Percentiles rank a stretch among this genome's conserved stretches.
These are phyloP conservation scores for Spinellus fusiger DNA, from an alignment of 192 early-diverging fungal species.

Conservation along the genomic window DNA sequence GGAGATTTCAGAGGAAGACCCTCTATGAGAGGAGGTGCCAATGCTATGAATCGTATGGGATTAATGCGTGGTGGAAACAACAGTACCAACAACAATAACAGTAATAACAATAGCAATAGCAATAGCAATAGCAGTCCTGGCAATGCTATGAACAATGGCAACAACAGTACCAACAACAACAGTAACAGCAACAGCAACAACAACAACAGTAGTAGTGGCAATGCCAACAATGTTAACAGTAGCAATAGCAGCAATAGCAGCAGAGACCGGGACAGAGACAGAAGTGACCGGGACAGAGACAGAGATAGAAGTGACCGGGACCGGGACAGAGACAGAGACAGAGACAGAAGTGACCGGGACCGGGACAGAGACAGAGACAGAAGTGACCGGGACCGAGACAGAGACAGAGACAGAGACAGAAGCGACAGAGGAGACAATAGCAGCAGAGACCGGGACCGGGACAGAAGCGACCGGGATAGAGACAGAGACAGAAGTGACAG, in stretches of 20 bases:
- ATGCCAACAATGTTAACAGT: neutral
- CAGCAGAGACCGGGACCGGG: too few species aligned
- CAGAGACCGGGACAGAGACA: neutral
- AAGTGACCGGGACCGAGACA: too few species aligned
- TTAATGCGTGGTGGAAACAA: neutral
- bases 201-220: neutral
- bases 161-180: neutral
- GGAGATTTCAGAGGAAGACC: slow-evolving; percentile 13
- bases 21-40: neutral
- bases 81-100: neutral
- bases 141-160: neutral
- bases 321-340: too few species aligned
- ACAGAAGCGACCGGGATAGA: neutral
- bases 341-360: too few species aligned
- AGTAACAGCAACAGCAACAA: neutral
- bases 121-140: neutral
- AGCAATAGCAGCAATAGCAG: neutral
- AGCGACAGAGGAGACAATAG: too few species aligned
- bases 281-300: neutral
- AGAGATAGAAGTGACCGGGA: too few species aligned
- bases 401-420: too few species aligned
- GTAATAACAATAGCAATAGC: neutral
- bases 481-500: neutral
- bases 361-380: too few species aligned
- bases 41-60: neutral